Percentiles rank a stretch among this genome's conserved stretches.
Conservation (phyloP, 352 stramenopile genomes). For the Globisporangium nodosum region DNA sequence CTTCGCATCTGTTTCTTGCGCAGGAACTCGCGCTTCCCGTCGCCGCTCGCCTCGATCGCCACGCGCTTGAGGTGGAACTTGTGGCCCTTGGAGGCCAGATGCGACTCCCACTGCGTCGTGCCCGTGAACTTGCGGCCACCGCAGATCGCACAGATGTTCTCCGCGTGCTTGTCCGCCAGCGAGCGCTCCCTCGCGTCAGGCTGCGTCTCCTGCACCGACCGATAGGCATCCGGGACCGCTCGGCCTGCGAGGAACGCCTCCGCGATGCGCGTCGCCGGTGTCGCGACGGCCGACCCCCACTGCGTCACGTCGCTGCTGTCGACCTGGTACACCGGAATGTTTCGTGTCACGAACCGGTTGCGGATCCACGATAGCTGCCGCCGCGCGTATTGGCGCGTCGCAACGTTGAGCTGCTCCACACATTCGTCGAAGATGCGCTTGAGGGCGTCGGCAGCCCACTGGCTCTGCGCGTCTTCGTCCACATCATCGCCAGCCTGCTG, state of each 20-base stretch:
- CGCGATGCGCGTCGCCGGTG: conserved; percentile 62
- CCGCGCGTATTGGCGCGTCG: conserved; percentile 81
- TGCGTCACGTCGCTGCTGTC: conserved; percentile 69
- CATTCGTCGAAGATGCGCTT: conserved; percentile 47
- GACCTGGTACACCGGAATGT: conserved; percentile 81
- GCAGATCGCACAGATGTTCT: conserved; percentile 58
- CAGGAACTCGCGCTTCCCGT: not conserved
- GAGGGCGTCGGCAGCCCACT: conserved; percentile 14
- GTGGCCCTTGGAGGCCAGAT: conserved; percentile 78
- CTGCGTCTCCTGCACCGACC: conserved; percentile 41
- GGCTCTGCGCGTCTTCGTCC: not conserved
- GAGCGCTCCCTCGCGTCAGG: conserved; percentile 36
- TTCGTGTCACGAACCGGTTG: conserved; percentile 80
- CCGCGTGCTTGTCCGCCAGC: conserved; percentile 53
- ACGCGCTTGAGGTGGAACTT: conserved; percentile 75
- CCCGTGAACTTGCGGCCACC: conserved; percentile 61
- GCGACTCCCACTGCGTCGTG: conserved; percentile 59
- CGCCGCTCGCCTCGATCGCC: conserved; percentile 37
- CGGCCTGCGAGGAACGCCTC: conserved; percentile 38
- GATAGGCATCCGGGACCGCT: conserved; percentile 20
- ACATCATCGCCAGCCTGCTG: conserved; percentile 1
- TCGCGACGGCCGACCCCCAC: conserved; percentile 51
- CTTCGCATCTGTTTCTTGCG: not conserved
- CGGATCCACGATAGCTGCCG: conserved; percentile 86
- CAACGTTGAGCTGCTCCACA: conserved; percentile 73